These are phyloP conservation scores for Penicillium brevicompactum DNA, from an alignment of 2,329 filamentous ascomycete genomes.

Conservation along the genomic window DNA sequence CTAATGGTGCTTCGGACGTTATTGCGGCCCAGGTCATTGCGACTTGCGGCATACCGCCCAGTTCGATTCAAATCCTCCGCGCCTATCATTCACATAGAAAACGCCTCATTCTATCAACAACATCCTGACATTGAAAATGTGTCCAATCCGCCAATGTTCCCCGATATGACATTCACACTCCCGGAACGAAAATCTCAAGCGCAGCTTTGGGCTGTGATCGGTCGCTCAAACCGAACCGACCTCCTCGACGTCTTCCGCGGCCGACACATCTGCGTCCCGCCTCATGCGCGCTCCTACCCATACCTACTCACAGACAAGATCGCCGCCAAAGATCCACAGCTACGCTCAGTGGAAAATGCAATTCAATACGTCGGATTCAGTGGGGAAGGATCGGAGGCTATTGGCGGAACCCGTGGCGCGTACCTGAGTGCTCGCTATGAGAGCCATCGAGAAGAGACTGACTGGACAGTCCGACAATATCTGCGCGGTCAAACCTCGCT, in stretches of 20 bases:
- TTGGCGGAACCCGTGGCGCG: constrained; percentile 60
- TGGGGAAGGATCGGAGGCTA: constrained; percentile 62
- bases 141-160: constrained; percentile 70
- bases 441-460: constrained; percentile 79
- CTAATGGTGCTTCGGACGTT: constrained; percentile 20
- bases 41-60: not conserved
- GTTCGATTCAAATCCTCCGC: constrained; percentile 15
- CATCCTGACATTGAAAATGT: constrained; percentile 60
- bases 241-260: constrained; percentile 80
- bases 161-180: constrained; percentile 69
- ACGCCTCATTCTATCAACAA: constrained; percentile 81
- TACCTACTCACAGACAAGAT: constrained; percentile 69
- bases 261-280: constrained; percentile 73
- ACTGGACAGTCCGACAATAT: constrained; percentile 82
- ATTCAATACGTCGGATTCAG: constrained; percentile 93
- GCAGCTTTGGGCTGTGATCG: constrained; percentile 74
- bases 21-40: constrained; percentile 11
- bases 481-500: constrained; percentile 79
- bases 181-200: constrained; percentile 39
- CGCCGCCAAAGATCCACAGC: constrained; percentile 48
- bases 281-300: constrained; percentile 75
- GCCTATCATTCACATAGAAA: constrained; percentile 70
- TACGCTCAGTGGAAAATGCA: constrained; percentile 65
- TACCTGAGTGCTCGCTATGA: constrained; percentile 92
- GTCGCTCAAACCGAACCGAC: constrained; percentile 77